Conservation (phyloP, 1,284 basidiomycete species). For the Ceratobasidium sp. region DNA sequence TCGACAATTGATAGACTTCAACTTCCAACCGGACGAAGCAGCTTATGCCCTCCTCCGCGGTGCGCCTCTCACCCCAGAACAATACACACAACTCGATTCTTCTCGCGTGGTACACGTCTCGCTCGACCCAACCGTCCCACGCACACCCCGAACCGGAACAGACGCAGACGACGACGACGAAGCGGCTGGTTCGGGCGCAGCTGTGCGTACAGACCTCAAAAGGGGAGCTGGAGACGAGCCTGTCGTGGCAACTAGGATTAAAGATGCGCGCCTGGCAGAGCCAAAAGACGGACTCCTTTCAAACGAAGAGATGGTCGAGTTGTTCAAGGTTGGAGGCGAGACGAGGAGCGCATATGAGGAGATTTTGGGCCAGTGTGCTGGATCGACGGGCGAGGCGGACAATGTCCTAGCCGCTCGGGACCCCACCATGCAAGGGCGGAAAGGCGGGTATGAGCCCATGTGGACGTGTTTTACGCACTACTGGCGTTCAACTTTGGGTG, state of each 20-base stretch:
- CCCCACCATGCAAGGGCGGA: constrained; percentile 66
- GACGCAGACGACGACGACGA: constrained; percentile 61
- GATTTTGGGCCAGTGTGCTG: constrained; percentile 59
- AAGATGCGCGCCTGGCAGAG: constrained; percentile 72
- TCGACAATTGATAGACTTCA: constrained; percentile 79
- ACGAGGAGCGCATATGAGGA: constrained; percentile 74
- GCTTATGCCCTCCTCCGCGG: constrained; percentile 86
- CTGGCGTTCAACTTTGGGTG: constrained; percentile 86
- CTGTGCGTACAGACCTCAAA: constrained; percentile 46
- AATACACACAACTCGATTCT: constrained; percentile 66
- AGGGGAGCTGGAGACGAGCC: constrained; percentile 63
- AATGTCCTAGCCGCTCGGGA: constrained; percentile 53
- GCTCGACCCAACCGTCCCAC: constrained; percentile 71
- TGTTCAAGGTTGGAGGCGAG: constrained; percentile 62
- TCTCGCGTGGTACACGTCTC: constrained; percentile 88
- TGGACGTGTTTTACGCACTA: constrained; percentile 85
- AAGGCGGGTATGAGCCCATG: constrained; percentile 77
- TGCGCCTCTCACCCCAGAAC: constrained; percentile 66
- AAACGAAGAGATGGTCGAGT: constrained; percentile 68
- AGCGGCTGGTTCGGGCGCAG: constrained; percentile 55
- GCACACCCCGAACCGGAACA: constrained; percentile 47
- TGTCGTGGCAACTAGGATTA: constrained; percentile 70
- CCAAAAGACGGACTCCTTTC: constrained; percentile 80
- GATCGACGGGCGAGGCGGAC: constrained; percentile 50
- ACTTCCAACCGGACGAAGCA: constrained; percentile 88